Evolutionary conservation across 2,329 filamentous ascomycete species (phyloP), one percentile per base, ranked within the genome.

Genomic region (Calonectria pteridis): DNA sequence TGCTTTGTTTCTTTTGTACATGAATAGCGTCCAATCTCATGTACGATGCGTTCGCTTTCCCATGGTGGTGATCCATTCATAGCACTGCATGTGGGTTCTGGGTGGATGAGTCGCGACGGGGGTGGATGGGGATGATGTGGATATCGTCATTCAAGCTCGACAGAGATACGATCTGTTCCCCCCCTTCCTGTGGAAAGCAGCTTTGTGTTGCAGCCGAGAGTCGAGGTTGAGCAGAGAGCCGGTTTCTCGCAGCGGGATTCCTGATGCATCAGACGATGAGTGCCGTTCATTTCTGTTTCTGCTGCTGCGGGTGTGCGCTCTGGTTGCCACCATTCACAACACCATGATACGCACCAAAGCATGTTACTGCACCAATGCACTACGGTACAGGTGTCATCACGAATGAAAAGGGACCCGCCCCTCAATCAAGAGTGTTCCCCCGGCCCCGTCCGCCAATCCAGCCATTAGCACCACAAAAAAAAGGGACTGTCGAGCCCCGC

Each of bases 351-450:
- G 23, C 53, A 46, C 43, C 43, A n/a, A 43, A 46, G 43, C 43
- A 46, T 29, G 53, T 63, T 31, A 37, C 33, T 53, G 46, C 26
- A 31, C 55, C 55, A 62, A 62, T 49, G 29, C 33, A 33, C n/a
- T 20, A 64, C 33, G 51, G 69, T 59, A 72, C 55, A 68, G 46
- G 70, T 68, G 64, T 72, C 70, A 72, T 68, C 65, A 64, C 51
- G 35, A 63, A 63, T 40, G 33, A 40, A n/a, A 50, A 51, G 26
- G 67, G 46, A 37, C 46, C 67, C 67, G 49, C 35, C 65, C 40
- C 46, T 59, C 59, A 63, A 23, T 63, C 46, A 28, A 53, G 37
- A 35, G 31, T n/a, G 28, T 14, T n/a, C 58, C 33, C 59, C 40
- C 40, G 59, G 59, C 37, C 28, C 59, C 40, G n/a, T 64, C 59